A percentile compares a stretch with the other conserved stretches of the same genome.
Evolutionary conservation across 1,284 basidiomycete species (phyloP).

Genomic region (Rhodotorula sp.): DNA sequence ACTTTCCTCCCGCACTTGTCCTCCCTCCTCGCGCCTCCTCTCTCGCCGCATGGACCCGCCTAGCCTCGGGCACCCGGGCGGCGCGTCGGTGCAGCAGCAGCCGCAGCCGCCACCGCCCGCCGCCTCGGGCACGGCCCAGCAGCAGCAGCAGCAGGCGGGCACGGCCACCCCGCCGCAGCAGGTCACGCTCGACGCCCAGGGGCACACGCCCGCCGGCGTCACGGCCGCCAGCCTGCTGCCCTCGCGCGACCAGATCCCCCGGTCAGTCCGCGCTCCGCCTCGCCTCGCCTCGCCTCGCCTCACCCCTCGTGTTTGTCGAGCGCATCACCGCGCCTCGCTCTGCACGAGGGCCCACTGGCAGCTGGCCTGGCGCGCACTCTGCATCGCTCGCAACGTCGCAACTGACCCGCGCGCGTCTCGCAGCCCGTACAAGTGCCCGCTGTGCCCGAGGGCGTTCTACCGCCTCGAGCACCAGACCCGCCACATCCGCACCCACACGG

Average conservation of each 20-base stretch:
- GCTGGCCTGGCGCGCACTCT: too few relatives aligned
- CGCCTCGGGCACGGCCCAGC: background rate
- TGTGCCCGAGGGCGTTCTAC: constrained; percentile 38
- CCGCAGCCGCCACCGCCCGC: background rate
- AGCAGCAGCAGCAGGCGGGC: background rate
- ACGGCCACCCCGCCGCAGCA: background rate
- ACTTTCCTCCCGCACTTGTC: too few relatives aligned
- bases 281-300: constrained; percentile 1
- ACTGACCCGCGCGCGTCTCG: background rate
- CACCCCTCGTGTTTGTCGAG: background rate
- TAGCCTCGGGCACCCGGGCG: too few relatives aligned
- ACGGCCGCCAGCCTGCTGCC: constrained; percentile 34
- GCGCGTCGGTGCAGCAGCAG: background rate
- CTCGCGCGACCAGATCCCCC: constrained; percentile 37
- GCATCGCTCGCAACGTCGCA: background rate
- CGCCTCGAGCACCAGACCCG: constrained; percentile 68
- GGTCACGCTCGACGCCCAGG: constrained; percentile 28
- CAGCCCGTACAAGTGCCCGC: constrained; percentile 78
- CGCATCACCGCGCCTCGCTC: too few relatives aligned
- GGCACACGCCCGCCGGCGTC: constrained; percentile 30
- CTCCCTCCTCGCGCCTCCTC: too few relatives aligned
- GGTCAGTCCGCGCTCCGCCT: constrained; percentile 12
- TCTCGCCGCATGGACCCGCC: too few relatives aligned
- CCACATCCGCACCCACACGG: constrained; percentile 96
- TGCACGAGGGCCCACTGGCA: too few relatives aligned